Conservation (phyloP, 306 rosid genomes). For the cucumber (Cucumis sativus) region DNA sequence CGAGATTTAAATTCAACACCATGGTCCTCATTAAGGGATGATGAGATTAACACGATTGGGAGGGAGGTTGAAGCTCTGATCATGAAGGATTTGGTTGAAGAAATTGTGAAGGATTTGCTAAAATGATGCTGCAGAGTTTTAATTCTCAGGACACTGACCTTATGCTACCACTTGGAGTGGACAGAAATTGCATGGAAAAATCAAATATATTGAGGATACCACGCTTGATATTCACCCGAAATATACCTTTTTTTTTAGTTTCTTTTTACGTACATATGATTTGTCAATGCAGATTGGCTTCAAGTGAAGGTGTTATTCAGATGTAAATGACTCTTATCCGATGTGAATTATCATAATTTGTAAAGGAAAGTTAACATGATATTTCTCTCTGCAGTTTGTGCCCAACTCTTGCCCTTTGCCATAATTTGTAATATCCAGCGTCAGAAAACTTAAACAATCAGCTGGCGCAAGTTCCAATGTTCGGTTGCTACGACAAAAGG, state of each 20-base stretch:
- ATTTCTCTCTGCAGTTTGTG: constrained; percentile 2
- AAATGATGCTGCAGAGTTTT: constrained; percentile 1
- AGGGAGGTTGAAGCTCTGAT: constrained; percentile 54
- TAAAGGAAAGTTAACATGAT: constrained; percentile 5
- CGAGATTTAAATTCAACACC: constrained; percentile 39
- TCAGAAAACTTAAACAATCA: not conserved
- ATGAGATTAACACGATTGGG: constrained; percentile 37
- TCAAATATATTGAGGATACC: not conserved
- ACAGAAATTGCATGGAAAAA: not conserved
- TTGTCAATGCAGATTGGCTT: constrained; percentile 1
- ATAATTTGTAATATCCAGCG: not conserved
- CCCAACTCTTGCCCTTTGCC: not conserved
- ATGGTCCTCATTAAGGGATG: constrained; percentile 46
- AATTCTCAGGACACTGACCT: constrained; percentile 1
- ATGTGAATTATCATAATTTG: not conserved
- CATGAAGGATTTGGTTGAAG: constrained; percentile 59
- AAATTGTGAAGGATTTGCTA: constrained; percentile 49
- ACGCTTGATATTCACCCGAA: not conserved
- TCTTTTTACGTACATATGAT: constrained; percentile 6
- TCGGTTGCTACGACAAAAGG: not conserved
- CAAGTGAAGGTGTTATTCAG: not conserved
- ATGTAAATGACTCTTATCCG: constrained; percentile 3
- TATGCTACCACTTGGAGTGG: not conserved
- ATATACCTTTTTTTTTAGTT: constrained; percentile 5
- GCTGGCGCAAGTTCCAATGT: not conserved